A percentile compares a stretch with the other conserved stretches of the same genome.
Evolutionary conservation across 495 filamentous ascomycete genomes (phyloP).

Genomic region (Talaromyces trachyspermus): DNA sequence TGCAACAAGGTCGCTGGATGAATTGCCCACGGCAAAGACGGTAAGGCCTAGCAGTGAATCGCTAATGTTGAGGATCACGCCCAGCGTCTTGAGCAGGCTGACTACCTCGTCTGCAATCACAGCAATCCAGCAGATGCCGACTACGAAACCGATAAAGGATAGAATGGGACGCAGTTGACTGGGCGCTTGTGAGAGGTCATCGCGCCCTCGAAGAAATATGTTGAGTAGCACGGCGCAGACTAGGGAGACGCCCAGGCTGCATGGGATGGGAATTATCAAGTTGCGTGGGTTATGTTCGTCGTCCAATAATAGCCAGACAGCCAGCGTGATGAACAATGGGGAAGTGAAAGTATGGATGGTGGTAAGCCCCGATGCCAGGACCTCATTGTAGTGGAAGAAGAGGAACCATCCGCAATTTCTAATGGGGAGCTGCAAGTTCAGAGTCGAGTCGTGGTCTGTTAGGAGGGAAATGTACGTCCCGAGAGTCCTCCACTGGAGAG

Average conservation of each 20-base stretch:
- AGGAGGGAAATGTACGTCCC: conserved; percentile 5
- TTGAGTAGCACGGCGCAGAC: conserved; percentile 55
- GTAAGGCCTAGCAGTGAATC: conserved; percentile 95
- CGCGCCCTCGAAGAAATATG: conserved; percentile 41
- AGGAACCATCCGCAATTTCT: conserved; percentile 12
- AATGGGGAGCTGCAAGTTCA: conserved; percentile 28
- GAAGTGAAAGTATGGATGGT: conserved; percentile 79
- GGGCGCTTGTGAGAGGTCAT: conserved; percentile 43
- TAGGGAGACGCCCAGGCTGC: conserved; percentile 63
- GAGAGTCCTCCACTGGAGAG: background rate
- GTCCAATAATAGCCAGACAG: conserved; percentile 65
- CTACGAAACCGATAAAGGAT: conserved; percentile 84
- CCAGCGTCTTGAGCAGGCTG: conserved; percentile 86
- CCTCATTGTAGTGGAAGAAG: conserved; percentile 35
- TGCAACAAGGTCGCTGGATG: conserved; percentile 87
- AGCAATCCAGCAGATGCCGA: conserved; percentile 90
- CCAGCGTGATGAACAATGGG: conserved; percentile 71
- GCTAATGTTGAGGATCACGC: conserved; percentile 85
- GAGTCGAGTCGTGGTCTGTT: conserved; percentile 33
- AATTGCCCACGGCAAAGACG: conserved; percentile 95
- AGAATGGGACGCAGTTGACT: conserved; percentile 60
- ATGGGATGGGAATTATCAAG: conserved; percentile 58
- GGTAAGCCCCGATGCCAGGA: conserved; percentile 82
- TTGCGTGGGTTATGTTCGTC: conserved; percentile 39
- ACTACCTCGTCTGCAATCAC: conserved; percentile 96